Evolutionary conservation across 768 basidiomycete genomes (phyloP).

Genomic region (Rossbeevera mucosa): DNA sequence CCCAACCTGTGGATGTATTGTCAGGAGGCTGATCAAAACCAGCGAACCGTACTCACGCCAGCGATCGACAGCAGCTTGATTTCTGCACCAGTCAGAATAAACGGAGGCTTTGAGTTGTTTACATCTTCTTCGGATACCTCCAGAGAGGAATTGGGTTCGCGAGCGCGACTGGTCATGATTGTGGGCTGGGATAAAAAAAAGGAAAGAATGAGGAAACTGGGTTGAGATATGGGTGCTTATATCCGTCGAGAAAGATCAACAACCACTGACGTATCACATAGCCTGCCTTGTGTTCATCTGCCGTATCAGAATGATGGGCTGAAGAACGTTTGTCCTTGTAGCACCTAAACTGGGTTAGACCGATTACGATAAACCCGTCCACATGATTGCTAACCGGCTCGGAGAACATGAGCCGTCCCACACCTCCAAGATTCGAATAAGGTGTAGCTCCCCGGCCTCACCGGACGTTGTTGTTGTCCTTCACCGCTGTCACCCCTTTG

Average conservation of each 20-base stretch:
- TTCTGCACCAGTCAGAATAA: conserved; percentile 41
- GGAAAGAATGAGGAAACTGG: background rate
- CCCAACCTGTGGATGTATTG: conserved; percentile 42
- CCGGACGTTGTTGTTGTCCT: background rate
- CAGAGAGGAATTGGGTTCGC: conserved; percentile 11
- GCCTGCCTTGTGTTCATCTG: background rate
- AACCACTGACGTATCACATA: conserved; percentile 5
- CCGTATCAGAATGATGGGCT: background rate
- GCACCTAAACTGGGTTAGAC: background rate
- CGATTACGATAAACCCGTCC: too few species aligned
- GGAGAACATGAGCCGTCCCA: background rate
- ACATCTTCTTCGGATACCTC: conserved; percentile 28
- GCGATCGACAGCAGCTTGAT: conserved; percentile 59
- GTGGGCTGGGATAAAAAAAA: background rate
- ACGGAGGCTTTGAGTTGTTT: conserved; percentile 35
- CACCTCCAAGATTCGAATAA: background rate
- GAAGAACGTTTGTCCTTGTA: conserved; percentile 13
- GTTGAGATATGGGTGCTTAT: background rate
- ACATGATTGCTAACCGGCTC: background rate
- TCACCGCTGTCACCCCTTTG: background rate
- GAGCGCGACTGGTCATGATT: conserved; percentile 10
- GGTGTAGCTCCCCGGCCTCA: background rate
- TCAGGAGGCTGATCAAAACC: background rate
- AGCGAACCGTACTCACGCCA: conserved; percentile 39
- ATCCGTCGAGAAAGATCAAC: background rate